phyloP scores from a whole-genome alignment of 2,329 filamentous ascomycete species.

The Apiospora phragmitis region DNA sequence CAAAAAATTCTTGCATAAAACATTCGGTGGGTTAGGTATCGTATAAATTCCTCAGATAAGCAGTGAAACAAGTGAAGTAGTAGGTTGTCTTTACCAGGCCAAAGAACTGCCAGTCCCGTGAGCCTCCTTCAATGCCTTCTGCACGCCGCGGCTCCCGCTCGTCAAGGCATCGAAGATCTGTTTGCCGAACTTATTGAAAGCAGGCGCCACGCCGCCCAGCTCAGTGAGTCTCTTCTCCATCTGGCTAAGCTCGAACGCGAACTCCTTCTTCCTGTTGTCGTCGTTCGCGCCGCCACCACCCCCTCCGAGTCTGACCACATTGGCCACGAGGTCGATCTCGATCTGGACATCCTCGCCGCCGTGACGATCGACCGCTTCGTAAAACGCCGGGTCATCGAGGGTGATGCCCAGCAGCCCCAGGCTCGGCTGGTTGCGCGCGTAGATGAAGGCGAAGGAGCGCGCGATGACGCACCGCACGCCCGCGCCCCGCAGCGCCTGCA shows the following conservation, averaged over 20 bases:
- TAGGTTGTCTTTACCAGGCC: not conserved
- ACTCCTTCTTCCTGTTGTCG: slow-evolving; percentile 14
- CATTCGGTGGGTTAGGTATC: not conserved
- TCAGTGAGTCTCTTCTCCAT: slow-evolving; percentile 41
- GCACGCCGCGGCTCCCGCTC: slow-evolving; percentile 14
- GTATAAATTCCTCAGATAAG: not conserved
- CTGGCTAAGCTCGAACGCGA: slow-evolving; percentile 36
- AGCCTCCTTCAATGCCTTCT: not conserved
- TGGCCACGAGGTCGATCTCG: slow-evolving; percentile 33
- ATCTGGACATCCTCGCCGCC: slow-evolving; percentile 34
- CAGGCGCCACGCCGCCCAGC: slow-evolving; percentile 38
- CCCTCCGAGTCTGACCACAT: slow-evolving; percentile 20
- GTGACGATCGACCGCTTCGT: slow-evolving; percentile 25
- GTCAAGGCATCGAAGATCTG: slow-evolving; percentile 30
- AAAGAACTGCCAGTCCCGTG: not conserved
- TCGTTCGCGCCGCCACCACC: slow-evolving; percentile 14
- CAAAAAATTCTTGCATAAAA: no score
- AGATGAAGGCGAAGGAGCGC: slow-evolving; percentile 46
- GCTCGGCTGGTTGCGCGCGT: slow-evolving; percentile 44
- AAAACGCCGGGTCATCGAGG: slow-evolving; percentile 40
- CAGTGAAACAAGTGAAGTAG: no score
- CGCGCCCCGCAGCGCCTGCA: slow-evolving; percentile 38
- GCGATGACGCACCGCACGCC: slow-evolving; percentile 45
- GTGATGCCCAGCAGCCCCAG: slow-evolving; percentile 45
- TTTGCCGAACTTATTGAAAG: slow-evolving; percentile 40